Evolutionary conservation across 1,284 basidiomycete species (phyloP), one percentile per base, ranked within the genome.

Genomic region (Retiboletus flavoniger): DNA sequence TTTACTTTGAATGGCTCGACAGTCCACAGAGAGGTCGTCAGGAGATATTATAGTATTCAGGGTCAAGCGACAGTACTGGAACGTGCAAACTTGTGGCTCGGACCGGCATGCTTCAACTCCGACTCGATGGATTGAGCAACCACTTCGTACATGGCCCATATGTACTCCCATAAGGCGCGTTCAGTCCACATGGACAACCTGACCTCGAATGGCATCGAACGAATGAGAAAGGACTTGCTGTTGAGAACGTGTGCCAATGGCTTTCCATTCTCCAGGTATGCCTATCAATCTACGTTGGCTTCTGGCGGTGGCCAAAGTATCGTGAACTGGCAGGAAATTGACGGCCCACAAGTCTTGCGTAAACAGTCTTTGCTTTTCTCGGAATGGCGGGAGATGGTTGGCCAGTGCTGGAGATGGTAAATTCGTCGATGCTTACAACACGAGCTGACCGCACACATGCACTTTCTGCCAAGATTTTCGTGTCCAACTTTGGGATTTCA

Each of bases 371-470:
- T 70, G 78, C 0, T 84, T 89, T 63, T 89, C 87, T 2, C 74
- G 74, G 3, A 73, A 76, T 7, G 79, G 80, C 38, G 87, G 86
- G 1, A 74, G 82, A 55, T 90, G 84, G 76, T 69, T 91, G 31
- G 89, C 87, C 0, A 89, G 84, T 65, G 89, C 83, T 13, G 89
- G 89, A 28, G 89, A 92, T 67, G 89, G 89, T 86, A 65, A 64
- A 51, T 75, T 60, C 10, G 13, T 51, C 28, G 19, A 54, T 50
- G 19, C 39, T 49, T 39, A 42, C 34, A 47, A 34, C 45, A 45
- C 50, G 36, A 19, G 35, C 63, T 61, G 43, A 57, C 50, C n/a
- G 32, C 48, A 41, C 19, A 42, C 51, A 36, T 28, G 8, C 29
- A 38, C 31, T 32, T 45, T 50, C 47, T 47, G 45, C 56, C 49